These are phyloP conservation scores for Diplodia seriata DNA, from an alignment of 2,329 filamentous ascomycete species.

Conservation along the genomic window DNA sequence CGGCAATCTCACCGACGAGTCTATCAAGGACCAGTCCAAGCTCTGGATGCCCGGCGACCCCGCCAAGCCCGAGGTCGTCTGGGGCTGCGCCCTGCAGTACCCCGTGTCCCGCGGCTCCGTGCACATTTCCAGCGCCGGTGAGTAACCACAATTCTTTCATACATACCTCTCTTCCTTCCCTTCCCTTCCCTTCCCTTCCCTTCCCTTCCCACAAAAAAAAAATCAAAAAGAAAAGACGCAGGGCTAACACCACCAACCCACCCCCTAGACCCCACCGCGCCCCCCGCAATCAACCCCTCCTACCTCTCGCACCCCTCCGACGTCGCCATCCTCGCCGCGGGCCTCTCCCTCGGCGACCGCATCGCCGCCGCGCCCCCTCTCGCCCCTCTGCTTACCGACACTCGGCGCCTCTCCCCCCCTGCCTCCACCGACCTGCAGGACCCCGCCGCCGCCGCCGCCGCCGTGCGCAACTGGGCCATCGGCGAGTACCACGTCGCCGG, in stretches of 20 bases:
- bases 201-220: too few species aligned
- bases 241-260: not conserved
- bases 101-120: constrained; percentile 15
- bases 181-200: too few species aligned
- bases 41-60: constrained; percentile 7
- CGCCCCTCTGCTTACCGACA: not conserved
- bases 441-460: constrained; percentile 30
- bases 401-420: not conserved
- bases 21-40: constrained; percentile 5
- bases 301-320: constrained; percentile 54
- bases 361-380: constrained; percentile 35
- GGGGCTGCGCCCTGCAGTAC: constrained; percentile 16
- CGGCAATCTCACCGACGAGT: not conserved
- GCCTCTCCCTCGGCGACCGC: constrained; percentile 45
- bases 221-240: too few species aligned
- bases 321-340: constrained; percentile 48
- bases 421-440: constrained; percentile 33
- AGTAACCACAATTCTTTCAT: not conserved
- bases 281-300: constrained; percentile 50
- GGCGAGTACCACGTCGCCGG: constrained; percentile 26
- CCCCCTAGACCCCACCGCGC: constrained; percentile 38
- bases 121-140: constrained; percentile 14
- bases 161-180: not conserved
- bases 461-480: not conserved
- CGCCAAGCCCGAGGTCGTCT: not conserved